These are phyloP conservation scores for Cruciata laevipes DNA, from an alignment of 257 asterid genomes.

Conservation along the genomic window DNA sequence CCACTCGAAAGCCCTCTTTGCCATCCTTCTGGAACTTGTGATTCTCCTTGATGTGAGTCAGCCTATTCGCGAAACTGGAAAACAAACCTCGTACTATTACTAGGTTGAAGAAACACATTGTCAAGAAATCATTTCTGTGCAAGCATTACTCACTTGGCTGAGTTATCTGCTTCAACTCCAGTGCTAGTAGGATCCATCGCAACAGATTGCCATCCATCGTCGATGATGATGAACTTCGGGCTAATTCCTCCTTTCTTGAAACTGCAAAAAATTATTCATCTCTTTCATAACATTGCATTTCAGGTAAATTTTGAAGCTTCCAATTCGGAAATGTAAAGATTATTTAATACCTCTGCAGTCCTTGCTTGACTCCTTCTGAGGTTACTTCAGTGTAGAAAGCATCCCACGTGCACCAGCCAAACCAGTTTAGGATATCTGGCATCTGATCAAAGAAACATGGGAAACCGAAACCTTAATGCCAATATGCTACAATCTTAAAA, in stretches of 20 bases:
- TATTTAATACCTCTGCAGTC: conserved; percentile 54
- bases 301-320: background rate
- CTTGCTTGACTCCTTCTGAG: conserved; percentile 74
- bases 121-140: background rate
- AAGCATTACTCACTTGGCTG: conserved; percentile 62
- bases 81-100: background rate
- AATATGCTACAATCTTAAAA: background rate
- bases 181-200: conserved; percentile 63
- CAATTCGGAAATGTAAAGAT: background rate
- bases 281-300: background rate
- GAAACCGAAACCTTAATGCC: background rate
- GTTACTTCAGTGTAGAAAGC: conserved; percentile 91
- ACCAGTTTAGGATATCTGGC: conserved; percentile 96
- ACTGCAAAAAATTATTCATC: conserved; percentile 25
- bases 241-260: conserved; percentile 71
- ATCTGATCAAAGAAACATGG: conserved; percentile 34
- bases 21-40: conserved; percentile 77
- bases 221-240: conserved; percentile 79
- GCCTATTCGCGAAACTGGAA: conserved; percentile 76
- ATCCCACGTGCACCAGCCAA: conserved; percentile 99
- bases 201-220: conserved; percentile 97
- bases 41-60: conserved; percentile 76
- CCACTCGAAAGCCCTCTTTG: conserved; percentile 56
- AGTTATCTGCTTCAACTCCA: conserved; percentile 51
- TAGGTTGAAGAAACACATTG: background rate